Base-by-base conservation (phyloP, 2,329 filamentous ascomycete species). In the Aspergillus alliaceus region DNA sequence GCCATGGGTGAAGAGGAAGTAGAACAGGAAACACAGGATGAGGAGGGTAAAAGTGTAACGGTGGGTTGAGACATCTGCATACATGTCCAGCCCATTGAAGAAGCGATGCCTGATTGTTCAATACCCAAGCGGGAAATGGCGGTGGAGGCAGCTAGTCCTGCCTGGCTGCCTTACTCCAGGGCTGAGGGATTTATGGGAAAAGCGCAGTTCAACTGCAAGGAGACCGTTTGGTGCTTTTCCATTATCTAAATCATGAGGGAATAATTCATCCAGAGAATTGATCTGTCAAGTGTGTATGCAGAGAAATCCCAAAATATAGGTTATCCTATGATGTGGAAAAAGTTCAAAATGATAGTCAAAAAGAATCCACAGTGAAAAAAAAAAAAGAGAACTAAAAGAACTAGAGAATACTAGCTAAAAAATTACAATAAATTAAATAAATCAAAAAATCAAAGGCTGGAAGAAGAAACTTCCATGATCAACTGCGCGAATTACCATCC, bases 401-500 rank as follows among this genome's bases (percentile, higher is more conserved):
- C n/a, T n/a, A n/a, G n/a, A n/a, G n/a, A n/a, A n/a, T n/a, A n/a
- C n/a, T n/a, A n/a, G n/a, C n/a, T n/a, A n/a, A 25, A n/a, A 24
- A 25, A 44, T 12, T 11, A 27, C 15, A 42, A 24, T 25, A 40
- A 18, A 40, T 2, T 12, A 24, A 24, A 42, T 6, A 15, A 42
- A 24, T 29, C n/a, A 39, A 4, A 40, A 24, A 40, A 40, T 22
- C 14, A 25, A 39, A n/a, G 22, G 14, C 3, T 25, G 22, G 40
- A 27, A n/a, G 24, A 44, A 44, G 24, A 44, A 27, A 44, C 18
- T 18, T 6, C 7, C 40, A 24, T 42, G 62, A 65, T 65, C 63
- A 65, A 49, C 63, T 65, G 63, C 61, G 63, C 63, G 61, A 65
- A 64, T 65, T 64, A 64, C 63, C 60, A 32, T 57, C 51, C 54